Evolutionary conservation across 441 rosid genomes (phyloP).

Genomic region (Metrosideros polymorpha): DNA sequence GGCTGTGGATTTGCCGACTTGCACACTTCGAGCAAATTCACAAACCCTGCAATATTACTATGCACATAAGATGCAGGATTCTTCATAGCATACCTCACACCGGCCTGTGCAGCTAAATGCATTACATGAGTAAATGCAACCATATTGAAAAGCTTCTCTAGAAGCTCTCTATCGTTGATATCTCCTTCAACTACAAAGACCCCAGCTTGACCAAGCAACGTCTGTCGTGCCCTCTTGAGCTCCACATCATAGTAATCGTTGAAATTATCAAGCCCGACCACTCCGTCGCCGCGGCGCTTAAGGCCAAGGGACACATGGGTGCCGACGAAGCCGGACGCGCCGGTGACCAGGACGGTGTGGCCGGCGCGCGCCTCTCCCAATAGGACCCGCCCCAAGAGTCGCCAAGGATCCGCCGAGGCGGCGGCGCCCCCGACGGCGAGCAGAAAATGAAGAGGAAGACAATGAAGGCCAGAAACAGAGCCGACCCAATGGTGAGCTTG

Average conservation of each 20-base stretch:
- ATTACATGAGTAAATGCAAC: conserved; percentile 64
- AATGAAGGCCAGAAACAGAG: not conserved
- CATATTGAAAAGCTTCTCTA: conserved; percentile 36
- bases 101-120: conserved; percentile 80
- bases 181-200: conserved; percentile 61
- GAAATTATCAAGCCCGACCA: conserved; percentile 69
- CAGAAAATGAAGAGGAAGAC: conserved; percentile 15
- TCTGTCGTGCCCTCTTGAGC: conserved; percentile 52
- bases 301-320: conserved; percentile 50
- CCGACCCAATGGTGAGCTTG: conserved; percentile 39
- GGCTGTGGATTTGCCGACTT: conserved; percentile 59
- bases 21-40: conserved; percentile 48
- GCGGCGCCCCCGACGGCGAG: conserved; percentile 21
- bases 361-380: conserved; percentile 39
- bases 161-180: conserved; percentile 36
- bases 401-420: conserved; percentile 5
- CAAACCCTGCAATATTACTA: conserved; percentile 59
- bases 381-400: conserved; percentile 24
- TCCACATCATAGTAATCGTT: conserved; percentile 44
- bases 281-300: conserved; percentile 69
- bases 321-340: conserved; percentile 75
- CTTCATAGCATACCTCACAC: conserved; percentile 69
- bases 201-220: conserved; percentile 37
- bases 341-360: conserved; percentile 54
- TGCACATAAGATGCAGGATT: conserved; percentile 63